Base-by-base conservation (phyloP, 2,329 filamentous ascomycete genomes). In the Xylariaceae sp. region DNA sequence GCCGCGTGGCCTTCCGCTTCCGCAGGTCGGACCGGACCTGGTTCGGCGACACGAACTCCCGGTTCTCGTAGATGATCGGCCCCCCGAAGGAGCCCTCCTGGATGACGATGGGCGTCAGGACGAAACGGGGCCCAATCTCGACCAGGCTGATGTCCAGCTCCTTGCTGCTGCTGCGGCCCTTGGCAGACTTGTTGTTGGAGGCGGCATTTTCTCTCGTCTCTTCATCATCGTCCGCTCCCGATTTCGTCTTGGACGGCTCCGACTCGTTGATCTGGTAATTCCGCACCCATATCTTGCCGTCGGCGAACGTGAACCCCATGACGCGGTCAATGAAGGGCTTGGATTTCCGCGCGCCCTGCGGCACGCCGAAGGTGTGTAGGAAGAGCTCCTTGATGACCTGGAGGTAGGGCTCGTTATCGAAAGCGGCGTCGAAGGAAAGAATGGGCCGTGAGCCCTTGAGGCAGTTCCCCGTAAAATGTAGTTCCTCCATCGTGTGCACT, bases 251-350 rank as follows among this genome's bases (percentile, higher is more conserved):
- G 41, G 81, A 77, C n/a, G 79, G 75, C 68, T 95, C 91, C 0
- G 89, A 87, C 74, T 97, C 93, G 66, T 84, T 88, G 72, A 98
- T 89, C 75, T 99, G 92, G 76, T 97, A 99, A 70, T 93, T 91
- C 50, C 95, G 86, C 56, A 97, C 87, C 93, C 93, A 99, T 68
- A 99, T 90, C 78, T 96, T 96, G 69, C 90, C 91, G 70, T 96
- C 93, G 2, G 90, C 90, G 29, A 96, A 79, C 56, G 89, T 96
- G 73, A 99, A 96, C 55, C 88, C 88, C 83, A 98, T 93, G 61
- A 99, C 90, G 67, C 95, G 93, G 73, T 99, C 95, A 60, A 98
- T 82, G 69, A 99, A 99, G 2, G 95, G 95, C 78, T 99, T 99
- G 57, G 90, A 89, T 69, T 96, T 96, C 67, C 91, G 83, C 20